Percentiles rank a stretch among this genome's conserved stretches.
phyloP scores from a whole-genome alignment of 179 eudicot species.

The Sideroxylon spinosum region DNA sequence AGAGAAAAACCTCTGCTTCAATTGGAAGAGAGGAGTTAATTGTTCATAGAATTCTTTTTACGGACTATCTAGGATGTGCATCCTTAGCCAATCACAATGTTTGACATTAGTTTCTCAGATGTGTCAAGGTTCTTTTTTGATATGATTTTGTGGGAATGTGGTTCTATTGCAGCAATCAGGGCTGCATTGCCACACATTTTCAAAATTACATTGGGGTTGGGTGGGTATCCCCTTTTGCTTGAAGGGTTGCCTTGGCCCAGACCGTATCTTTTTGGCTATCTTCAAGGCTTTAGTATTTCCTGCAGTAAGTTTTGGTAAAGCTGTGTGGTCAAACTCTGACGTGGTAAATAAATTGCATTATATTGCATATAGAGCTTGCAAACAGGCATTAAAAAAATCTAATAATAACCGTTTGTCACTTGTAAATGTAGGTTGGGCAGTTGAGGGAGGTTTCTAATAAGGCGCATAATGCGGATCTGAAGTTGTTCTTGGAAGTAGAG shows the following conservation, averaged over 20 bases:
- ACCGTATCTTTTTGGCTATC: not conserved
- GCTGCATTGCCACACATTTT: not conserved
- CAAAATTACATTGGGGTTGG: not conserved
- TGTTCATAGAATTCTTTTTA: too few species aligned
- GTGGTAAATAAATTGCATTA: not conserved
- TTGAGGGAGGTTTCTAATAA: constrained; percentile 72
- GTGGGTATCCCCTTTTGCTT: not conserved
- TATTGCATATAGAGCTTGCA: not conserved
- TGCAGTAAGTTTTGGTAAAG: not conserved
- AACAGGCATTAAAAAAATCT: not conserved
- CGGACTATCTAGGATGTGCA: too few species aligned
- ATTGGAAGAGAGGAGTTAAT: too few species aligned
- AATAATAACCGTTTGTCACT: constrained; percentile 4
- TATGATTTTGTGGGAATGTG: not conserved
- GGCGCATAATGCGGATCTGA: constrained; percentile 68
- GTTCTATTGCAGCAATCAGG: not conserved
- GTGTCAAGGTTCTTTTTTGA: not conserved
- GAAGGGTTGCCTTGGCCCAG: not conserved
- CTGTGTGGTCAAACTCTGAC: not conserved
- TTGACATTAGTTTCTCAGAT: not conserved
- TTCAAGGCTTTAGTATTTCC: not conserved
- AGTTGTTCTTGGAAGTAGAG: constrained; percentile 76
- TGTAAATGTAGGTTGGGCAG: constrained; percentile 64
- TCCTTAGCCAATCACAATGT: not conserved
- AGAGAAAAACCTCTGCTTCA: too few species aligned